Evolutionary conservation across 148 eudicot species (phyloP).

Genomic region (Amaranthus palmeri): DNA sequence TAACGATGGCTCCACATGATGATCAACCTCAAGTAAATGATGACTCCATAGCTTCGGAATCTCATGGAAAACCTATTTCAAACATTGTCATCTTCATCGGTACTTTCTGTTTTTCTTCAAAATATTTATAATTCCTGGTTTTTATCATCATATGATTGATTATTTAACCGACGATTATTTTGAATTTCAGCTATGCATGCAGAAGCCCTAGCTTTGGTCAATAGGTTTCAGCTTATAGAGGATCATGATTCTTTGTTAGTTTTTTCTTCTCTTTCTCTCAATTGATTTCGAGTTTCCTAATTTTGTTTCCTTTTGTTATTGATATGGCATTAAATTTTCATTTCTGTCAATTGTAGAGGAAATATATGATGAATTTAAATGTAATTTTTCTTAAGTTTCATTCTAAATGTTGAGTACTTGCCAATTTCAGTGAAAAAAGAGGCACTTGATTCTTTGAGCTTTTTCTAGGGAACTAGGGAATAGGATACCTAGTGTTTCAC

Average conservation of each 20-base stretch:
- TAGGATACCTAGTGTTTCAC: too few relatives aligned
- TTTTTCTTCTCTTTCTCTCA: conserved; percentile 7
- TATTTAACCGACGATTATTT: conserved; percentile 7
- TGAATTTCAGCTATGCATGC: conserved; percentile 56
- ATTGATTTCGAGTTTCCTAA: not conserved
- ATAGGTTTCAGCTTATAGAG: conserved; percentile 43
- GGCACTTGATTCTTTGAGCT: not conserved
- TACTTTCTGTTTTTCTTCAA: conserved; percentile 9
- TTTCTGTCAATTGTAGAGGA: too few relatives aligned
- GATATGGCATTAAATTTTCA: too few relatives aligned
- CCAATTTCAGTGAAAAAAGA: not conserved
- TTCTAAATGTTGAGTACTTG: not conserved
- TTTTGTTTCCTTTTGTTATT: not conserved
- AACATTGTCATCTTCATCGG: conserved; percentile 53
- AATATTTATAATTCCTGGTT: not conserved
- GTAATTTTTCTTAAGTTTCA: not conserved
- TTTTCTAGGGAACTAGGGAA: too few relatives aligned
- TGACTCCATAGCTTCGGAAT: conserved; percentile 22
- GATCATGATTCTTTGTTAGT: conserved; percentile 48
- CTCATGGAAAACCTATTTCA: conserved; percentile 36
- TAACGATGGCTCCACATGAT: conserved; percentile 38
- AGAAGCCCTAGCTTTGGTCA: conserved; percentile 54
- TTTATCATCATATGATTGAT: not conserved
- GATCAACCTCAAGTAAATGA: conserved; percentile 13
- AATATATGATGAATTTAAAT: not conserved